A percentile compares a stretch with the other conserved stretches of the same genome.
Evolutionary conservation across 495 filamentous ascomycete genomes (phyloP).

Genomic region (Cairneyella variabilis): DNA sequence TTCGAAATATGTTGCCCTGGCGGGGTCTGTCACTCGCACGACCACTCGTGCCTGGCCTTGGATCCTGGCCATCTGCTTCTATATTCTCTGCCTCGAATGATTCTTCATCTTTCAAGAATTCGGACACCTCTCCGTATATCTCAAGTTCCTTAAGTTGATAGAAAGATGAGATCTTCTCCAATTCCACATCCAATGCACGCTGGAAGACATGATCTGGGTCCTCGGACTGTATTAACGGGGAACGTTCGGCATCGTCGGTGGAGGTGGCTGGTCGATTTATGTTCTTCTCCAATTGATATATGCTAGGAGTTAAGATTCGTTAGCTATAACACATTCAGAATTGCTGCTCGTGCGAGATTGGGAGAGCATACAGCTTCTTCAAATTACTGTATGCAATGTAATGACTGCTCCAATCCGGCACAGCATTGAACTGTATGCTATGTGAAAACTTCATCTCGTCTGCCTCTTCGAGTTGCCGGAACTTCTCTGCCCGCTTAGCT

Average conservation of each 20-base stretch:
- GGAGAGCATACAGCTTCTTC: slow-evolving; percentile 82
- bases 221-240: slow-evolving; percentile 62
- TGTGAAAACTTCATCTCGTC: slow-evolving; percentile 99
- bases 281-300: slow-evolving; percentile 88
- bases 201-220: slow-evolving; percentile 77
- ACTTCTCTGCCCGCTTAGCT: slow-evolving; percentile 44
- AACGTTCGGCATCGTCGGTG: slow-evolving; percentile 68
- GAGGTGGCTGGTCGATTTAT: slow-evolving; percentile 45
- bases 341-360: not conserved
- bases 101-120: slow-evolving; percentile 70
- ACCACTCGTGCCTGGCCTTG: slow-evolving; percentile 34
- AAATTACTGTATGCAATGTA: slow-evolving; percentile 98
- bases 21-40: slow-evolving; percentile 20
- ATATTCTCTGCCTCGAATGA: slow-evolving; percentile 63
- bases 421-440: slow-evolving; percentile 98
- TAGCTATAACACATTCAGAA: slow-evolving; percentile 12
- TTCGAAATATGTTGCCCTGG: slow-evolving; percentile 25
- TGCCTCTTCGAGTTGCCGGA: slow-evolving; percentile 52
- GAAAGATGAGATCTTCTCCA: slow-evolving; percentile 92
- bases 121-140: slow-evolving; percentile 75
- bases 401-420: slow-evolving; percentile 96
- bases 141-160: slow-evolving; percentile 84
- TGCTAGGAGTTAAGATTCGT: slow-evolving; percentile 46
- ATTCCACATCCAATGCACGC: slow-evolving; percentile 77
- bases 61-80: slow-evolving; percentile 52